These are phyloP conservation scores for Symbiodinium natans DNA, from an alignment of 73 alveolate genomes.

Conservation along the genomic window DNA sequence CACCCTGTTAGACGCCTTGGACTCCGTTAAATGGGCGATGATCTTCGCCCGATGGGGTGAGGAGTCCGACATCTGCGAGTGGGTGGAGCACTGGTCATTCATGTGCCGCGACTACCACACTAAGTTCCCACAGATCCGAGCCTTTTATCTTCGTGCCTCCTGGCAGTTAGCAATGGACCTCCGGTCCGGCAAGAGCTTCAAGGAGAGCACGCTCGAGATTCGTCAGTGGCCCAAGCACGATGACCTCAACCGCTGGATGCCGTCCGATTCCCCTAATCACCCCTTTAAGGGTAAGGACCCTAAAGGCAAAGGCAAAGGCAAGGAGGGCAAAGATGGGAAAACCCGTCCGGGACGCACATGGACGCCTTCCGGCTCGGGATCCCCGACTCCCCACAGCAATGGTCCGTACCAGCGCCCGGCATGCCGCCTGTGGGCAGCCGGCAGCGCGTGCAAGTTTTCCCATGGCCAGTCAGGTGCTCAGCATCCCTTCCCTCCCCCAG, in stretches of 20 bases:
- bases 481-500: background rate
- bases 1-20: background rate
- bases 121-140: background rate
- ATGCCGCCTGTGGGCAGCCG: background rate
- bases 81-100: background rate
- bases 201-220: background rate
- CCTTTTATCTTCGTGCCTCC: background rate
- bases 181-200: background rate
- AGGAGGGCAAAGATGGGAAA: background rate
- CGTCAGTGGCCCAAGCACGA: background rate
- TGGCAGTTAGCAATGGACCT: background rate
- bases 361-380: background rate
- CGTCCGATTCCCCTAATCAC: background rate
- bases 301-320: background rate
- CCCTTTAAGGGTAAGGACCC: background rate
- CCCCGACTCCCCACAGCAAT: too few species aligned
- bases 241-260: background rate
- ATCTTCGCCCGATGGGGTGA: background rate
- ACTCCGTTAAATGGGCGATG: background rate
- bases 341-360: background rate
- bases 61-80: background rate
- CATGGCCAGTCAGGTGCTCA: background rate
- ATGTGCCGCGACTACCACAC: background rate
- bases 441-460: background rate
- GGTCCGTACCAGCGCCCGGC: background rate